Percentiles rank a stretch among this genome's conserved stretches.
Conservation (phyloP, 306 rosid genomes). For the Lathyrus oleraceus region DNA sequence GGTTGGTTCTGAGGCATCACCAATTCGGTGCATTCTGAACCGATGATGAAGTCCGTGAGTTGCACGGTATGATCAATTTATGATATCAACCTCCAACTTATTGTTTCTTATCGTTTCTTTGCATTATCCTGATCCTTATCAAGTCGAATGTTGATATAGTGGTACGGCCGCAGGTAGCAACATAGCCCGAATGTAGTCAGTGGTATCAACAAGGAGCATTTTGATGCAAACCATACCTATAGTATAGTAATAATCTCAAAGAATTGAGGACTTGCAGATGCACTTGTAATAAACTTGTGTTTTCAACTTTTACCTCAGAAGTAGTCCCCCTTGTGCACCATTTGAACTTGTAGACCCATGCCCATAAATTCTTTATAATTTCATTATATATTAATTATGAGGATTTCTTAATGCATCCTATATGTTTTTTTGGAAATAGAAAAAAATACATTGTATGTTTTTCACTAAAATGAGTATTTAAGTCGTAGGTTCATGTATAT, state of each 20-base stretch:
- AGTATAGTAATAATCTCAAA: neutral
- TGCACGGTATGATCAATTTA: neutral
- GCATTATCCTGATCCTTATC: neutral
- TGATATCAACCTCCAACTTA: neutral
- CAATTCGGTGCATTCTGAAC: constrained; percentile 77
- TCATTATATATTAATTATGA: too few species aligned
- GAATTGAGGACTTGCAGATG: neutral
- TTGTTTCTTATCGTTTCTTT: neutral
- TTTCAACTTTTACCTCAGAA: too few species aligned
- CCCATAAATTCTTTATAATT: too few species aligned
- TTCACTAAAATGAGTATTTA: too few species aligned
- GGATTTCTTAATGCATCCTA: too few species aligned
- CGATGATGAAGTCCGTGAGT: constrained; percentile 38
- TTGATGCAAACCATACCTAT: neutral
- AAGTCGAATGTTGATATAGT: neutral
- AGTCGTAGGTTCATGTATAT: too few species aligned
- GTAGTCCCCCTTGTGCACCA: too few species aligned
- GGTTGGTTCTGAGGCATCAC: constrained; percentile 86
- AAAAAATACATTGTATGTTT: too few species aligned
- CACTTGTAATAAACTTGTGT: neutral
- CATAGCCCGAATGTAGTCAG: neutral
- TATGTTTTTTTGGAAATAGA: too few species aligned
- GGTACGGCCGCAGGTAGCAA: constrained; percentile 23
- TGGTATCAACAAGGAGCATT: constrained; percentile 20
- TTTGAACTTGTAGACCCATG: too few species aligned